phyloP scores from a whole-genome alignment of 2,329 filamentous ascomycete genomes.

The Byssothecium circinans region DNA sequence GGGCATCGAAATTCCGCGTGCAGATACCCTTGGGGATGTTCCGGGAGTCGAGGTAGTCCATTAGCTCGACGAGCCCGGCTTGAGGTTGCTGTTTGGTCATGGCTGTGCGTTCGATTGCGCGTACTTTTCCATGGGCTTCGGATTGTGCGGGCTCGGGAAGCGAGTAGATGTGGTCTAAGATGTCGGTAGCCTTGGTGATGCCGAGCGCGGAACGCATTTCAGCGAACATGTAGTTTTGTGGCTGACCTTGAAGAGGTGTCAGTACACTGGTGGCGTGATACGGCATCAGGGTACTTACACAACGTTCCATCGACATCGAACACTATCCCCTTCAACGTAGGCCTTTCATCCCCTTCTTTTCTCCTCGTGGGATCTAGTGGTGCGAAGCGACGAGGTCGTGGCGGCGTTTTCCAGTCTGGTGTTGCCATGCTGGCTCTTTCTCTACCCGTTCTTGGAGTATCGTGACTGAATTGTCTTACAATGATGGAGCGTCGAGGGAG shows the following conservation, averaged over 20 bases:
- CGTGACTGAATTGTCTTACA: neutral
- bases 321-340: conserved; percentile 61
- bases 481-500: neutral
- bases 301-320: conserved; percentile 97
- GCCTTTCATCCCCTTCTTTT: conserved; percentile 38
- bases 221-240: conserved; percentile 93
- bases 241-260: conserved; percentile 60
- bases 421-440: neutral
- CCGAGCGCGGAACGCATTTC: conserved; percentile 77
- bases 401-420: neutral
- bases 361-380: conserved; percentile 47
- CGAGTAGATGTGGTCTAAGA: conserved; percentile 81
- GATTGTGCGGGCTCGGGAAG: conserved; percentile 66
- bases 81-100: conserved; percentile 82
- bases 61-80: conserved; percentile 74
- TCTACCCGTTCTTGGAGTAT: neutral
- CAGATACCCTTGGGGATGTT: conserved; percentile 79
- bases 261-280: no score
- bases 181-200: conserved; percentile 75
- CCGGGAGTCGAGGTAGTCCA: conserved; percentile 75
- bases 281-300: conserved; percentile 60
- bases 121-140: conserved; percentile 71
- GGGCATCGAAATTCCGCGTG: conserved; percentile 84
- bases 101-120: conserved; percentile 75
- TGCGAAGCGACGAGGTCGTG: conserved; percentile 51